phyloP scores from a whole-genome alignment of 2,329 filamentous ascomycete genomes.

The Taxawa tesnikishii region DNA sequence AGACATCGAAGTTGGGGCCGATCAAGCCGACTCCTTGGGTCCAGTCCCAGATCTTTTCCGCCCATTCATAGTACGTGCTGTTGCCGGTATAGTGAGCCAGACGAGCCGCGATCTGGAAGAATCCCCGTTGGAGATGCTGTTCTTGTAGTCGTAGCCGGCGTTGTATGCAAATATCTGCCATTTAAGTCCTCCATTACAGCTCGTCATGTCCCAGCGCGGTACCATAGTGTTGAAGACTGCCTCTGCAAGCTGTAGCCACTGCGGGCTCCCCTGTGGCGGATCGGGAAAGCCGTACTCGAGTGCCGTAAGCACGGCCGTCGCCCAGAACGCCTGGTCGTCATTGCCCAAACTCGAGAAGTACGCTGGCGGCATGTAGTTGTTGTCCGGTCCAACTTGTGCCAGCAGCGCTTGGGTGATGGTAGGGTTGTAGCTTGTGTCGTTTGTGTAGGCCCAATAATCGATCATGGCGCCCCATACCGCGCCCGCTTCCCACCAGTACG shows the following conservation, averaged over 20 bases:
- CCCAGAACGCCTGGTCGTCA: conserved; percentile 66
- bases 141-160: conserved; percentile 72
- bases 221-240: conserved; percentile 72
- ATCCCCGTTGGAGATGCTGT: conserved; percentile 70
- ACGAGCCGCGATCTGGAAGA: conserved; percentile 64
- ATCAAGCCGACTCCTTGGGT: conserved; percentile 41
- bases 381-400: conserved; percentile 26
- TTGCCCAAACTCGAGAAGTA: conserved; percentile 28
- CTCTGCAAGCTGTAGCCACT: conserved; percentile 65
- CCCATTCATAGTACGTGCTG: conserved; percentile 52
- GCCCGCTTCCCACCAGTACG: conserved; percentile 37
- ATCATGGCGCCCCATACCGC: conserved; percentile 17
- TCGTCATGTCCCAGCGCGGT: conserved; percentile 52
- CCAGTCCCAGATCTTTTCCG: conserved; percentile 26
- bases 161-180: conserved; percentile 80
- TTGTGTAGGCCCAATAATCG: conserved; percentile 35
- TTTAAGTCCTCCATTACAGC: conserved; percentile 62
- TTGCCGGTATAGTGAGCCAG: conserved; percentile 24
- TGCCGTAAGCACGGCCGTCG: conserved; percentile 66
- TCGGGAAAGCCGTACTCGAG: conserved; percentile 66
- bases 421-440: conserved; percentile 29
- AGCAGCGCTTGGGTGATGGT: conserved; percentile 30
- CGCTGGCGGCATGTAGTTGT: conserved; percentile 28
- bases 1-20: conserved; percentile 25
- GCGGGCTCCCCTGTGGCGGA: conserved; percentile 47